Evolutionary conservation across 805 yeast genomes (phyloP), one percentile per base, ranked within the genome.

Genomic region (Yarrowia yakushimensis): DNA sequence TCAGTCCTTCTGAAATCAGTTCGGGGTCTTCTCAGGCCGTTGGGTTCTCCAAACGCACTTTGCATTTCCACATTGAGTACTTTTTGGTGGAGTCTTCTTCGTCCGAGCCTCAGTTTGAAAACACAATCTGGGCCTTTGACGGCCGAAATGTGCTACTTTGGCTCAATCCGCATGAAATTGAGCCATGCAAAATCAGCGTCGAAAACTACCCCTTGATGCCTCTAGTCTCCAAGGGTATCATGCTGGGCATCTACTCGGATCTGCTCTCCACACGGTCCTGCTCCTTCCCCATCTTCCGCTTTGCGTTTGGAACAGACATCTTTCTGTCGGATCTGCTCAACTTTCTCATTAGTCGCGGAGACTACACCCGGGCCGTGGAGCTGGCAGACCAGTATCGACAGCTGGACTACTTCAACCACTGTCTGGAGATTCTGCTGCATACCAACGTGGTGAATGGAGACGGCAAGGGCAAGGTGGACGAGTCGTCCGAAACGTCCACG

Each of bases 161-260:
- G 69, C 61, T 67, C 30, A 61, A 63, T 8, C 65, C 66, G 11
- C 55, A 50, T 9, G 63, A 60, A 13, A 45, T 45, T 15, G 48
- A 54, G 9, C 45, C 61, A 20, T 33, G 60, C 33, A 34, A 59
- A 17, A 39, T 50, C 20, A 25, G 20, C 63, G 69, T 78, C n/a
- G 80, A 78, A 30, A 74, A 80, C n/a, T 82, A 82, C 67, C 86
- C 86, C 0, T 70, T 82, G 22, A 77, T 82, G 4, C 72, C 79
- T 33, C 72, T 81, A 34, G 65, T 74, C n/a, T 76, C 74, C 34
- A 80, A 81, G 63, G 84, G 83, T 33, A 71, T 81, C 55, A 71
- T 82, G 8, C 73, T 80, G 60, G 82, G 85, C 5, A 69, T 81
- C n/a, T 85, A 82, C 61, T 70, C 80, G 10, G 83, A 80, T 62